phyloP scores from a whole-genome alignment of 2,329 filamentous ascomycete genomes.

The Claviceps maximensis region DNA sequence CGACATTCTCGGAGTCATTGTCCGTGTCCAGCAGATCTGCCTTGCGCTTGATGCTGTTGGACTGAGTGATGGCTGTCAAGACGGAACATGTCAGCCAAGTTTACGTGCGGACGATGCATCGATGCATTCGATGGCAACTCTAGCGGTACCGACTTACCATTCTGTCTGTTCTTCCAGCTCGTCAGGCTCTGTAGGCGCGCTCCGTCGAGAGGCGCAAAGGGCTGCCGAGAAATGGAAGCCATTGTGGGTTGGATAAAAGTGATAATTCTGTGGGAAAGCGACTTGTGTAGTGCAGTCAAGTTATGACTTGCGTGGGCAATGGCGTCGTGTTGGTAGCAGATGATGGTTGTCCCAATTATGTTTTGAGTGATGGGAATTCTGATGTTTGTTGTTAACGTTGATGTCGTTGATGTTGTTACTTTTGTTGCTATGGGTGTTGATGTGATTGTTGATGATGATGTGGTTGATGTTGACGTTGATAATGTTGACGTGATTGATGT shows the following conservation, averaged over 20 bases:
- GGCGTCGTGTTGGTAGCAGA: too few species aligned
- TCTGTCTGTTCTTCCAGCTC: constrained; percentile 67
- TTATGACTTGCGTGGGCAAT: too few species aligned
- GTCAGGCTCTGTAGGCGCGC: constrained; percentile 58
- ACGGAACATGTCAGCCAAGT: neutral
- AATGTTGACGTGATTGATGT: too few species aligned
- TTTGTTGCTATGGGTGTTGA: too few species aligned
- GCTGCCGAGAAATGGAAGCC: constrained; percentile 50
- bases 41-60: constrained; percentile 42
- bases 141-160: constrained; percentile 37
- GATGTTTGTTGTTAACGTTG: too few species aligned
- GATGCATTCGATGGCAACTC: neutral
- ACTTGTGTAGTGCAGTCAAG: neutral
- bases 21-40: constrained; percentile 34
- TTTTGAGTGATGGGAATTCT: too few species aligned
- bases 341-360: too few species aligned
- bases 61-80: constrained; percentile 26
- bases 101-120: neutral
- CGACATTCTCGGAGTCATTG: constrained; percentile 48
- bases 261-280: too few species aligned
- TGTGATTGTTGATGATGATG: too few species aligned
- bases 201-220: constrained; percentile 60
- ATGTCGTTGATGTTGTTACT: too few species aligned
- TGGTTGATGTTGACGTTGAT: too few species aligned
- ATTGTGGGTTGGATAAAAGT: constrained; percentile 21